Evolutionary conservation across 768 basidiomycete genomes (phyloP).

Genomic region (Hericium alpestre): DNA sequence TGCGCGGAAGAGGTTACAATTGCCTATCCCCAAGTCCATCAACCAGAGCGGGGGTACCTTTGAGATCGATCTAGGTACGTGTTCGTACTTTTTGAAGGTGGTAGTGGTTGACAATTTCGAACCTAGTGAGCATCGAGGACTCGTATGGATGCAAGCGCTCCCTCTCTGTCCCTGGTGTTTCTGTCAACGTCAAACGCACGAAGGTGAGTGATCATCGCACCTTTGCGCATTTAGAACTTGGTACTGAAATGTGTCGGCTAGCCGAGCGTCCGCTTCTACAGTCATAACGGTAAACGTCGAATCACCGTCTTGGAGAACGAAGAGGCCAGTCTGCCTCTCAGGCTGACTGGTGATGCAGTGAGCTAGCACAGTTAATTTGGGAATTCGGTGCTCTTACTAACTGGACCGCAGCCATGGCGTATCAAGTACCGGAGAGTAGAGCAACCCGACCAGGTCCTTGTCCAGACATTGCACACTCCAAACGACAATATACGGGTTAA

Average conservation of each 20-base stretch:
- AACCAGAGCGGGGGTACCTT: slow-evolving; percentile 64
- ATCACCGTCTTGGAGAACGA: slow-evolving; percentile 69
- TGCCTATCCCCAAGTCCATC: slow-evolving; percentile 60
- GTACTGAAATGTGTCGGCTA: slow-evolving; percentile 19
- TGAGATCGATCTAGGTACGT: slow-evolving; percentile 67
- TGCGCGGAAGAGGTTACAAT: slow-evolving; percentile 41
- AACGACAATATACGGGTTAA: slow-evolving; percentile 69
- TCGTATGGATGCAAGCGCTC: slow-evolving; percentile 75
- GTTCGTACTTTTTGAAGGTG: background rate
- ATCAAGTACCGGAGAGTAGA: slow-evolving; percentile 58
- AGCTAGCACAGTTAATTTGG: slow-evolving; percentile 17
- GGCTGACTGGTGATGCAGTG: slow-evolving; percentile 87
- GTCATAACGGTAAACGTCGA: slow-evolving; percentile 43
- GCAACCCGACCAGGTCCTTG: slow-evolving; percentile 28
- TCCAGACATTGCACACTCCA: slow-evolving; percentile 38
- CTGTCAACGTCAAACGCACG: slow-evolving; percentile 74
- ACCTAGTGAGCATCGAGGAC: slow-evolving; percentile 74
- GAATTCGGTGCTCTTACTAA: background rate
- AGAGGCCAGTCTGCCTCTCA: slow-evolving; percentile 60
- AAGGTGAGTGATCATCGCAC: slow-evolving; percentile 38
- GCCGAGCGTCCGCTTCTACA: slow-evolving; percentile 86
- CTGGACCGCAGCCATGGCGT: slow-evolving; percentile 65
- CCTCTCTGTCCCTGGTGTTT: slow-evolving; percentile 64
- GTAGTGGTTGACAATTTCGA: background rate
- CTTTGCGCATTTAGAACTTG: background rate